These are phyloP conservation scores for Myriangium duriaei DNA, from an alignment of 2,329 filamentous ascomycete genomes.

Conservation along the genomic window DNA sequence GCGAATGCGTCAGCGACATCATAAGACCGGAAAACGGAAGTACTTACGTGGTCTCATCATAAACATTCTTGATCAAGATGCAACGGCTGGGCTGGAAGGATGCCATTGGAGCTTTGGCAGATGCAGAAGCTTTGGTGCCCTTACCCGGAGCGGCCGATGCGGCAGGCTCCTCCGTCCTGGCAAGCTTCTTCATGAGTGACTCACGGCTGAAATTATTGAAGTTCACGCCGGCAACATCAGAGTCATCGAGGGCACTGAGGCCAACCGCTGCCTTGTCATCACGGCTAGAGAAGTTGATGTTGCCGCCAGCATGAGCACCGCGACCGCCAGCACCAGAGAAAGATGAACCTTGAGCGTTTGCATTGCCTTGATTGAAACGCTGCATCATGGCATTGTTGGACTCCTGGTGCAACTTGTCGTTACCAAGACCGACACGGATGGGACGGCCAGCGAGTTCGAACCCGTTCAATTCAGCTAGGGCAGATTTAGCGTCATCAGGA, in stretches of 20 bases:
- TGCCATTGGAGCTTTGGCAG: constrained; percentile 59
- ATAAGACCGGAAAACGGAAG: too few relatives aligned
- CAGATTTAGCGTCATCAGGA: constrained; percentile 80
- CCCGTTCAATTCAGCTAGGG: constrained; percentile 97
- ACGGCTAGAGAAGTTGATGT: constrained; percentile 68
- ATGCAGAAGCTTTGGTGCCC: constrained; percentile 12
- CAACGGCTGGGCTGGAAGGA: constrained; percentile 89
- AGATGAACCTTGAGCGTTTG: constrained; percentile 72
- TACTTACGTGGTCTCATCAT: constrained; percentile 79
- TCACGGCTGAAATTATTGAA: constrained; percentile 99
- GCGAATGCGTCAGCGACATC: constrained; percentile 14
- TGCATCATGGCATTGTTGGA: constrained; percentile 86
- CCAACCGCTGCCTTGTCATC: constrained; percentile 78
- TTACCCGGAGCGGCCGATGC: constrained; percentile 55
- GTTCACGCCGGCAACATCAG: constrained; percentile 94
- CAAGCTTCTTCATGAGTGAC: constrained; percentile 96
- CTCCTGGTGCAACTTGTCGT: constrained; percentile 99
- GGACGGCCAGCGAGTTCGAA: constrained; percentile 95
- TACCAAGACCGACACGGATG: constrained; percentile 96
- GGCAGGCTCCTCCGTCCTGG: constrained; percentile 75
- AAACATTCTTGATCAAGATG: constrained; percentile 91
- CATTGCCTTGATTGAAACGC: constrained; percentile 41
- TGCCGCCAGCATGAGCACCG: constrained; percentile 65
- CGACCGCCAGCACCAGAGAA: constrained; percentile 86
- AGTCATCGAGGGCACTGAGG: constrained; percentile 91